These are phyloP conservation scores for Cordyceps militaris DNA, from an alignment of 2,329 filamentous ascomycete species.

Conservation along the genomic window DNA sequence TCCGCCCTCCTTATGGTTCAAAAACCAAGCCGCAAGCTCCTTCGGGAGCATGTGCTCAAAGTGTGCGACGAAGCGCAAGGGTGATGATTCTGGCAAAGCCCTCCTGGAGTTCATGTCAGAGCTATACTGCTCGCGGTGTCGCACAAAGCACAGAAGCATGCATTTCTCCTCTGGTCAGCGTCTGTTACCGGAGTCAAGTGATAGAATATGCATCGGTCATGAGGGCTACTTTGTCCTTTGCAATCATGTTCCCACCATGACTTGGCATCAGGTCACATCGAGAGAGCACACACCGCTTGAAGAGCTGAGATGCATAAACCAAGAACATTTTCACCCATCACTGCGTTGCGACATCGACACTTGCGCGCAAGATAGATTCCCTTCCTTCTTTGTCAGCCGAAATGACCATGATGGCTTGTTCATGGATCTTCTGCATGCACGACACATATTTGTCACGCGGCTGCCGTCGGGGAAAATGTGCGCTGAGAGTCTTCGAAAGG, in stretches of 20 bases:
- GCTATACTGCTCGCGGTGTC: not conserved
- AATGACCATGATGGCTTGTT: not conserved
- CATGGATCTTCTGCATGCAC: not conserved
- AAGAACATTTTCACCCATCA: not conserved
- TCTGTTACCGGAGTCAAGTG: not conserved
- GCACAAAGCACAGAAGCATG: not conserved
- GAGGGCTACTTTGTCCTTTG: not conserved
- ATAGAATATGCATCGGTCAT: not conserved
- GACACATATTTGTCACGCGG: not conserved
- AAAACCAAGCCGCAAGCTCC: not conserved
- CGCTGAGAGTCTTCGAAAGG: not conserved
- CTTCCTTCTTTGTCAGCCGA: not conserved
- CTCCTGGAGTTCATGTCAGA: not conserved
- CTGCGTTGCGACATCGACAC: not conserved
- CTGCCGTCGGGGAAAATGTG: not conserved
- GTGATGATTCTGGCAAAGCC: not conserved
- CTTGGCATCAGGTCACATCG: not conserved
- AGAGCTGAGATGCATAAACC: not conserved
- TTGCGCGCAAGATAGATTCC: not conserved
- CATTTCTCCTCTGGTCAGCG: not conserved
- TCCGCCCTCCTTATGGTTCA: not conserved
- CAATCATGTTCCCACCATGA: not conserved
- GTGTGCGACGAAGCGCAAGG: not conserved
- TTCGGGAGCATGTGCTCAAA: not conserved
- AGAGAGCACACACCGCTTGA: not conserved